Evolutionary conservation across 2,329 filamentous ascomycete species (phyloP).

Genomic region (Penicillium occitanis): DNA sequence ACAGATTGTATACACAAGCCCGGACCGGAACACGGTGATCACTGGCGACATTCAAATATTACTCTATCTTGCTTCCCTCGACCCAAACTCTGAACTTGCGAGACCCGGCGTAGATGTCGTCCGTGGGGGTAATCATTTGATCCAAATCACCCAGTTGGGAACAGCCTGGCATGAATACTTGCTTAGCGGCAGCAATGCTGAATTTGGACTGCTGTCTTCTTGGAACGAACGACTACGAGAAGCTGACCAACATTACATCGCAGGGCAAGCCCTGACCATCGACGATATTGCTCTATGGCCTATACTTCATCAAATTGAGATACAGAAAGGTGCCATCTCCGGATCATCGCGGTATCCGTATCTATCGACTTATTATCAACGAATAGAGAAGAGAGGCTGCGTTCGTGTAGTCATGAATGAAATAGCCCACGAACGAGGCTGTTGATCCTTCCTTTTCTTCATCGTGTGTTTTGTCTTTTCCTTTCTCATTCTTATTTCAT

Average conservation of each 20-base stretch:
- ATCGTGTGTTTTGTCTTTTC: neutral
- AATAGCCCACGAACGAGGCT: neutral
- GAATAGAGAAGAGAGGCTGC: slow-evolving; percentile 40
- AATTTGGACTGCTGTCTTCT: slow-evolving; percentile 26
- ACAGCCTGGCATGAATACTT: slow-evolving; percentile 31
- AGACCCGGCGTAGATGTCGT: slow-evolving; percentile 32
- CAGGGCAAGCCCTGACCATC: slow-evolving; percentile 37
- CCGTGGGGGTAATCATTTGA: slow-evolving; percentile 31
- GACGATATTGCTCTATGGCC: slow-evolving; percentile 49
- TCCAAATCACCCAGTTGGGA: slow-evolving; percentile 33
- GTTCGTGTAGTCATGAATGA: slow-evolving; percentile 29
- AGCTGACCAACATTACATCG: slow-evolving; percentile 35
- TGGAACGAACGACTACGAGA: slow-evolving; percentile 36
- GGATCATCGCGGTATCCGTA: slow-evolving; percentile 32
- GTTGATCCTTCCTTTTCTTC: neutral
- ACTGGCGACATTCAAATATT: slow-evolving; percentile 37
- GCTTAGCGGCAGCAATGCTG: slow-evolving; percentile 16
- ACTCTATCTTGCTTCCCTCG: slow-evolving; percentile 29
- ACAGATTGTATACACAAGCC: slow-evolving; percentile 31
- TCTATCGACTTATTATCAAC: slow-evolving; percentile 39
- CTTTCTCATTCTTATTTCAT: neutral
- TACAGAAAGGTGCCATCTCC: slow-evolving; percentile 25
- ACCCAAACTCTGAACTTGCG: slow-evolving; percentile 21
- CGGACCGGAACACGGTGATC: slow-evolving; percentile 30
- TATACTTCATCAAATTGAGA: slow-evolving; percentile 40